Evolutionary conservation across 106 monocot genomes (phyloP), one percentile per base, ranked within the genome.

Genomic region (Acorus gramineus): DNA sequence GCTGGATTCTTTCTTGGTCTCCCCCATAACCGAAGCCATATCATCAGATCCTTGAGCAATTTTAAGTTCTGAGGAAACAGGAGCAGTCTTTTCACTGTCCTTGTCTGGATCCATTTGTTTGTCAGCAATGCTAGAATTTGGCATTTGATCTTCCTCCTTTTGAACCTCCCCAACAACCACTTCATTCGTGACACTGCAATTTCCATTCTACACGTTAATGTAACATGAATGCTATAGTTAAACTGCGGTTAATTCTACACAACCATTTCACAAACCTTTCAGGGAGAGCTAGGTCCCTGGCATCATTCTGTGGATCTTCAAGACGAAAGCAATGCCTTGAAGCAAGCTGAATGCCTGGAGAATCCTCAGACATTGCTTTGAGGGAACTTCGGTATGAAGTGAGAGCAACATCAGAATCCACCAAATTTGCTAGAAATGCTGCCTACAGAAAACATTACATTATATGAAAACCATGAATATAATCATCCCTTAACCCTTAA

Each of bases 241-340:
- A 28, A 28, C 28, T 28, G 28, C 28, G 28, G 28, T 28, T 28
- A 28, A 28, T 28, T 4, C 51, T 10, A 2, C 9, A 51, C 45
- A 46, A 45, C 50, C 65, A 70, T 42, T 49, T 42, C 10, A 62
- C 62, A 77, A 56, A 89, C 94, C 89, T 86, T 46, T 63, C 72
- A 71, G 53, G 55, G 7, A 14, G 56, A 56, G 56, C 56, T 53
- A 43, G 63, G 50, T 76, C 80, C 14, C 71, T 80, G n/a, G 44
- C 53, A 71, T 87, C 80, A 72, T 52, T 74, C 14, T 85, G 87
- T 61, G 90, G 90, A 57, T 85, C 83, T 75, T 87, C 90, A 47
- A 96, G 80, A 79, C 81, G 59, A 81, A 87, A 91, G 69, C 95
- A 96, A 71, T 96, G 95, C 60, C 95, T 84, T 62, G 78, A 75